Evolutionary conservation across 768 basidiomycete species (phyloP).

Genomic region (Fomitopsis serialis): DNA sequence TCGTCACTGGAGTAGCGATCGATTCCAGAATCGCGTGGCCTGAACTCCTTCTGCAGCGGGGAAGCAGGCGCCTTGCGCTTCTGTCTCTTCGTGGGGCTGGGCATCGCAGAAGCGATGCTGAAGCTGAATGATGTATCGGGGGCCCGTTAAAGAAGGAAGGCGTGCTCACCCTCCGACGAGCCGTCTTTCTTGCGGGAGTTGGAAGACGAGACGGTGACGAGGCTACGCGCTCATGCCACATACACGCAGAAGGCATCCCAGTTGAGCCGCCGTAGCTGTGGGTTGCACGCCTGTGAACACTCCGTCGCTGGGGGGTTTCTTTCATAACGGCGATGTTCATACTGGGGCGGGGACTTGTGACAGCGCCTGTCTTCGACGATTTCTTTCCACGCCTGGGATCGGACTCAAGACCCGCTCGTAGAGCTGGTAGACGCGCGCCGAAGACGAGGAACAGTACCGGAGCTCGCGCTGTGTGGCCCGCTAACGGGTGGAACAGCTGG

Average conservation of each 20-base stretch:
- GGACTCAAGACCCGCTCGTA: slow-evolving; percentile 38
- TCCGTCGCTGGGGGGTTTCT: not conserved
- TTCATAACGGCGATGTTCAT: not conserved
- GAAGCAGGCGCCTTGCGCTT: slow-evolving; percentile 20
- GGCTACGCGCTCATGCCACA: slow-evolving; percentile 6
- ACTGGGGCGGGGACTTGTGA: not conserved
- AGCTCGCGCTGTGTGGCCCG: slow-evolving; percentile 16
- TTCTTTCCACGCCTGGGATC: not conserved
- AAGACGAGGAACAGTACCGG: slow-evolving; percentile 32
- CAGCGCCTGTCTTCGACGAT: not conserved
- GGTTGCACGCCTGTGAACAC: slow-evolving; percentile 32
- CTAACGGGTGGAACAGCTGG: slow-evolving; percentile 21
- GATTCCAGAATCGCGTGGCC: slow-evolving; percentile 63
- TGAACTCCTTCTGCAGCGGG: slow-evolving; percentile 59
- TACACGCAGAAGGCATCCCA: slow-evolving; percentile 3
- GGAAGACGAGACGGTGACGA: slow-evolving; percentile 11
- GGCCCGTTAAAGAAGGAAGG: slow-evolving; percentile 31
- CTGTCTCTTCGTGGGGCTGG: slow-evolving; percentile 42
- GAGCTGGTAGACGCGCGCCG: slow-evolving; percentile 34
- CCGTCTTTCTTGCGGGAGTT: slow-evolving; percentile 12
- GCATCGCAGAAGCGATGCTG: slow-evolving; percentile 49
- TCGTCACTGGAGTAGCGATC: slow-evolving; percentile 49
- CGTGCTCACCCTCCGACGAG: slow-evolving; percentile 18
- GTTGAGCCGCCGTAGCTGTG: slow-evolving; percentile 62
- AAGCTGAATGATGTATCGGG: slow-evolving; percentile 50